These are phyloP conservation scores for Phytophthora colocasiae DNA, from an alignment of 352 stramenopile genomes.

Conservation along the genomic window DNA sequence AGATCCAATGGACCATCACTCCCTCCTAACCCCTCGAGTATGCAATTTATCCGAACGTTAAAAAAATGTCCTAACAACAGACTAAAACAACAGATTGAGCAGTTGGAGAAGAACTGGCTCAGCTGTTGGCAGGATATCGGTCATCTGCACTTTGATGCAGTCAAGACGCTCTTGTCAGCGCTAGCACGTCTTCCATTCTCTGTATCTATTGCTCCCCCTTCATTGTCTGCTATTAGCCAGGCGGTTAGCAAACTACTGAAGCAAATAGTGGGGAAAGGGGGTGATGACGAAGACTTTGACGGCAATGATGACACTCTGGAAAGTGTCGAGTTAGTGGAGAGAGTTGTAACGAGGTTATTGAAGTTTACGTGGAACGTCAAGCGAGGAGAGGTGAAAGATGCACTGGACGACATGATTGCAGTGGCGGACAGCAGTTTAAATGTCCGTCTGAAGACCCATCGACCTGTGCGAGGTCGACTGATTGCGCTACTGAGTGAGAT, in stretches of 20 bases:
- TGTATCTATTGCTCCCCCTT: conserved; percentile 38
- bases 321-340: conserved; percentile 51
- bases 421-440: conserved; percentile 54
- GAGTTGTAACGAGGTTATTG: conserved; percentile 46
- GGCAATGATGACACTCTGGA: conserved; percentile 50
- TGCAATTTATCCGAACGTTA: conserved; percentile 59
- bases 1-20: background rate
- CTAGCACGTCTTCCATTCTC: conserved; percentile 61
- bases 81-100: conserved; percentile 43
- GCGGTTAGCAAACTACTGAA: conserved; percentile 40
- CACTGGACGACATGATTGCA: conserved; percentile 66
- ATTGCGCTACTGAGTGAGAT: conserved; percentile 61
- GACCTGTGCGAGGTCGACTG: conserved; percentile 51
- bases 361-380: conserved; percentile 81
- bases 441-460: conserved; percentile 55
- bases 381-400: conserved; percentile 57
- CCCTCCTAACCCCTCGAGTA: conserved; percentile 34
- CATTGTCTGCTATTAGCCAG: conserved; percentile 37
- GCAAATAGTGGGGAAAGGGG: conserved; percentile 12
- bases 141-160: conserved; percentile 42
- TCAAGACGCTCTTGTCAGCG: conserved; percentile 52
- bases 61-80: conserved; percentile 49
- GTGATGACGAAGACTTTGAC: conserved; percentile 31
- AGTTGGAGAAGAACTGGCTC: conserved; percentile 48
- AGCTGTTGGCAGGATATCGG: conserved; percentile 53